Conservation (phyloP, 2,329 filamentous ascomycete genomes). For the Aspergillus persii region DNA sequence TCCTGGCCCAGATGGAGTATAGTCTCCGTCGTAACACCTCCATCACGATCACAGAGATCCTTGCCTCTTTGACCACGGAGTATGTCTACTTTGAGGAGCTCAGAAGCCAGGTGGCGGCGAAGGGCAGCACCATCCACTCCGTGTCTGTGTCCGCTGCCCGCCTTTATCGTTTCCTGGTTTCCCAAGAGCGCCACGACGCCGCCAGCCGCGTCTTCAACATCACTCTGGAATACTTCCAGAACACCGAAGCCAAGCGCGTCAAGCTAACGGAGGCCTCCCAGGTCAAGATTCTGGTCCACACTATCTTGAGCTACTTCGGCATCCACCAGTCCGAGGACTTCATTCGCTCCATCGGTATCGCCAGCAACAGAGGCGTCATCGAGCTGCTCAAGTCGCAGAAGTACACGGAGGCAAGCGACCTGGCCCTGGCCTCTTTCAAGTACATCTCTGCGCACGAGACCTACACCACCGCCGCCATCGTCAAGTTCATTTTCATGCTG, state of each 20-base stretch:
- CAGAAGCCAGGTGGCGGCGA: slow-evolving; percentile 36
- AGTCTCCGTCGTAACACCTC: slow-evolving; percentile 28
- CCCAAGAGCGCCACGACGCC: slow-evolving; percentile 20
- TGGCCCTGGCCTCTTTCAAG: slow-evolving; percentile 33
- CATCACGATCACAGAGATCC: slow-evolving; percentile 41
- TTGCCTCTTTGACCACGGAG: slow-evolving; percentile 45
- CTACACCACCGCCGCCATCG: slow-evolving; percentile 27
- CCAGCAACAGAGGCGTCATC: slow-evolving; percentile 27
- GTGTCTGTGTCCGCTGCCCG: slow-evolving; percentile 36
- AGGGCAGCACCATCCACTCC: slow-evolving; percentile 37
- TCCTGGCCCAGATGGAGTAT: slow-evolving; percentile 49
- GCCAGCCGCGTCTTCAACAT: slow-evolving; percentile 28
- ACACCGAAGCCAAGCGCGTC: slow-evolving; percentile 29
- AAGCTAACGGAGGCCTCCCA: slow-evolving; percentile 27
- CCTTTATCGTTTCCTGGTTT: slow-evolving; percentile 31
- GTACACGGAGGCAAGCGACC: slow-evolving; percentile 31
- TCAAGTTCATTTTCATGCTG: slow-evolving; percentile 36
- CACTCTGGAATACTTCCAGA: slow-evolving; percentile 32
- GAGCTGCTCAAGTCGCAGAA: slow-evolving; percentile 28
- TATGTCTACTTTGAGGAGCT: slow-evolving; percentile 42
- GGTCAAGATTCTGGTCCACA: slow-evolving; percentile 31
- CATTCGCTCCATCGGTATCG: slow-evolving; percentile 39
- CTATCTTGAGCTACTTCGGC: slow-evolving; percentile 34
- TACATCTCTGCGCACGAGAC: slow-evolving; percentile 35
- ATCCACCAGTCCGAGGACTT: slow-evolving; percentile 34